Percentiles rank a stretch among this genome's conserved stretches.
Evolutionary conservation across 768 basidiomycete species (phyloP).

Genomic region (Hygrophoropsis aurantiaca): DNA sequence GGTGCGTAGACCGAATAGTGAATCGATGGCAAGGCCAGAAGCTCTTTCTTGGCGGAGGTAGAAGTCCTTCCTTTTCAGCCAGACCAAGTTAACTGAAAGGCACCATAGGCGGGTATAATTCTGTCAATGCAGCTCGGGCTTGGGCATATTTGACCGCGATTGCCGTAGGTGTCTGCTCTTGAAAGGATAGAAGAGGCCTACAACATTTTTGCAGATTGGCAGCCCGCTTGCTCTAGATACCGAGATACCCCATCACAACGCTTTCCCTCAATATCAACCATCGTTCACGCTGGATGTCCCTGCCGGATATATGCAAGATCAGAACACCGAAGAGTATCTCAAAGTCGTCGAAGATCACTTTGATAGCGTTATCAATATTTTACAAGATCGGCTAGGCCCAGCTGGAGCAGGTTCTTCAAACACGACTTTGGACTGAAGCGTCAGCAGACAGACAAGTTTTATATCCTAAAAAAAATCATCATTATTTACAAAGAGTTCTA

Average conservation of each 20-base stretch:
- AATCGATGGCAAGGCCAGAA: slow-evolving; percentile 60
- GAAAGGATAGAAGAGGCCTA: slow-evolving; percentile 1
- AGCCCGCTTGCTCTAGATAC: slow-evolving; percentile 55
- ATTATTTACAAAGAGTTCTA: no score
- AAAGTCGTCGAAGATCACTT: slow-evolving; percentile 42
- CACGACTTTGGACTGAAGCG: no score
- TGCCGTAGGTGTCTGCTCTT: slow-evolving; percentile 46
- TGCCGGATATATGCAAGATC: slow-evolving; percentile 70
- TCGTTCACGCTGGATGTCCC: slow-evolving; percentile 81
- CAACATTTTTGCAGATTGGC: slow-evolving; percentile 42
- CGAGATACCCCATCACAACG: slow-evolving; percentile 73
- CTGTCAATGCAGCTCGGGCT: slow-evolving; percentile 80
- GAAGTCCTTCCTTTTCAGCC: slow-evolving; percentile 13
- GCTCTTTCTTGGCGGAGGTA: slow-evolving; percentile 77
- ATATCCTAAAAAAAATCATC: no score
- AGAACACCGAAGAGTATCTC: slow-evolving; percentile 64
- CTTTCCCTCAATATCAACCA: slow-evolving; percentile 74
- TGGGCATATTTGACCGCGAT: slow-evolving; percentile 84
- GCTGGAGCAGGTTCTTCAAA: no score
- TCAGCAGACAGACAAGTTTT: no score
- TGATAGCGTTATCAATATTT: slow-evolving; percentile 25
- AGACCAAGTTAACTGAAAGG: slow-evolving; percentile 12
- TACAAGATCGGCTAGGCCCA: slow-evolving; percentile 18
- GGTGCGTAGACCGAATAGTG: slow-evolving; percentile 57
- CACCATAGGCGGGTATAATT: slow-evolving; percentile 74